A percentile compares a stretch with the other conserved stretches of the same genome.
Evolutionary conservation across 306 rosid genomes (phyloP).

Genomic region (Comarum palustre): DNA sequence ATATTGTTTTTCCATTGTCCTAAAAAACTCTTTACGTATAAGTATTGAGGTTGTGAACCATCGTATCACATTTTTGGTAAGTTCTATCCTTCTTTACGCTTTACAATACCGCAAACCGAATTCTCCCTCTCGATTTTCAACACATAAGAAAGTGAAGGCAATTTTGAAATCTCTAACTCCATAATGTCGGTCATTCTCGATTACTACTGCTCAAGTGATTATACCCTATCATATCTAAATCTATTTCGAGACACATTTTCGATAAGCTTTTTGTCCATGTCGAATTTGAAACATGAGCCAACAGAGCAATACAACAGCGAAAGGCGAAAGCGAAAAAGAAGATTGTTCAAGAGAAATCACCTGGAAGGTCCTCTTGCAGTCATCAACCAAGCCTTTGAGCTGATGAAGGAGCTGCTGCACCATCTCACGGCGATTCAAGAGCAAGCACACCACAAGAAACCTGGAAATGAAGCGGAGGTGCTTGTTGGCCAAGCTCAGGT

Average conservation of each 20-base stretch:
- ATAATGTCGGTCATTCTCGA: no score
- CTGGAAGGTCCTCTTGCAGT: conserved; percentile 85
- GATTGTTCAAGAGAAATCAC: conserved; percentile 29
- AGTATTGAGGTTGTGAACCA: no score
- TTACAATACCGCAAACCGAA: no score
- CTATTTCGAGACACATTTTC: not conserved
- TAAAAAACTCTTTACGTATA: no score
- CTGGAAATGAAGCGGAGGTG: conserved; percentile 81
- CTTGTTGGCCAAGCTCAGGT: conserved; percentile 65
- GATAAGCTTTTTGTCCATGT: not conserved
- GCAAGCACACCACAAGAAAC: conserved; percentile 76
- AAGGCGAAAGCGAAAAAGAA: not conserved
- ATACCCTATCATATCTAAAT: not conserved
- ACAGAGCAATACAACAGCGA: conserved; percentile 7
- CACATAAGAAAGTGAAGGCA: no score
- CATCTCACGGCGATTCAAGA: conserved; percentile 68
- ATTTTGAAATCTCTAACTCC: no score
- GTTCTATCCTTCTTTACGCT: no score
- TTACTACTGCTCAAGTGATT: no score
- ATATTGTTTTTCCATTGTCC: no score
- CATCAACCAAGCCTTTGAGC: conserved; percentile 67
- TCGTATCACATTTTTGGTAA: no score
- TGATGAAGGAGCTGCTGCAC: conserved; percentile 71
- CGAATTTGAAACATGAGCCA: not conserved
- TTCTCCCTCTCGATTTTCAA: no score